phyloP scores from a whole-genome alignment of 495 filamentous ascomycete genomes.

The Cercophora scortea region DNA sequence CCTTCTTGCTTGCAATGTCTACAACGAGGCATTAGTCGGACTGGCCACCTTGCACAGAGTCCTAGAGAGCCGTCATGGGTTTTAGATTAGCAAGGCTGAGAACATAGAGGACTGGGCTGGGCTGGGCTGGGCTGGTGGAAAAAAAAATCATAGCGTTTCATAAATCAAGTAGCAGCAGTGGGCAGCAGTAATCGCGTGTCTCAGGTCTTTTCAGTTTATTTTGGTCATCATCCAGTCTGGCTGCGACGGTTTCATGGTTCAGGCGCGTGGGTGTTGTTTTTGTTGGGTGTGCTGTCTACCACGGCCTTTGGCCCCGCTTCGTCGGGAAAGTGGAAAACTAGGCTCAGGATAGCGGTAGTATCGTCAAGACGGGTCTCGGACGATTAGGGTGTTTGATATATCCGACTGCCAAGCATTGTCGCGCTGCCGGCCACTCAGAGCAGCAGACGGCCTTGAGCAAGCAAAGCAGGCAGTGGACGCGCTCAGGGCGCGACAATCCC shows the following conservation, averaged over 20 bases:
- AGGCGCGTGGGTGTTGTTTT: not conserved
- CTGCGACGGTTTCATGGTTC: conserved; percentile 27
- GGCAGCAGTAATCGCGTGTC: conserved; percentile 5
- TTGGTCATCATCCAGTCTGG: conserved; percentile 21
- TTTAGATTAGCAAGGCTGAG: not conserved
- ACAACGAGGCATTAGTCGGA: not conserved
- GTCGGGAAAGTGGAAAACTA: conserved; percentile 7
- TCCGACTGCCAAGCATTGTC: conserved; percentile 6
- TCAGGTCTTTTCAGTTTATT: conserved; percentile 36
- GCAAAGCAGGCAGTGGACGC: conserved; percentile 15
- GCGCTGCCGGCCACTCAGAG: conserved; percentile 13
- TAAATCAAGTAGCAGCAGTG: conserved; percentile 3
- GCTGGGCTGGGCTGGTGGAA: no score
- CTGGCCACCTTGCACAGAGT: not conserved
- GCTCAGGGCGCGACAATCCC: conserved; percentile 15
- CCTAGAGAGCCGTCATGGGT: not conserved
- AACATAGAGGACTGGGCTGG: not conserved
- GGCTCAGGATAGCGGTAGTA: conserved; percentile 22
- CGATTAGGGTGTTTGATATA: conserved; percentile 15
- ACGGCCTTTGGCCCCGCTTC: conserved; percentile 26
- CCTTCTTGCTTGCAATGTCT: conserved; percentile 2
- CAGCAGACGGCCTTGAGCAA: conserved; percentile 2
- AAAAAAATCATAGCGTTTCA: not conserved
- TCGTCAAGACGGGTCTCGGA: conserved; percentile 4
- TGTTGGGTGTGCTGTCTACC: conserved; percentile 16